Percentiles rank a stretch among this genome's conserved stretches.
phyloP scores from a whole-genome alignment of 2,329 filamentous ascomycete species.

The Ophiostoma montium region DNA sequence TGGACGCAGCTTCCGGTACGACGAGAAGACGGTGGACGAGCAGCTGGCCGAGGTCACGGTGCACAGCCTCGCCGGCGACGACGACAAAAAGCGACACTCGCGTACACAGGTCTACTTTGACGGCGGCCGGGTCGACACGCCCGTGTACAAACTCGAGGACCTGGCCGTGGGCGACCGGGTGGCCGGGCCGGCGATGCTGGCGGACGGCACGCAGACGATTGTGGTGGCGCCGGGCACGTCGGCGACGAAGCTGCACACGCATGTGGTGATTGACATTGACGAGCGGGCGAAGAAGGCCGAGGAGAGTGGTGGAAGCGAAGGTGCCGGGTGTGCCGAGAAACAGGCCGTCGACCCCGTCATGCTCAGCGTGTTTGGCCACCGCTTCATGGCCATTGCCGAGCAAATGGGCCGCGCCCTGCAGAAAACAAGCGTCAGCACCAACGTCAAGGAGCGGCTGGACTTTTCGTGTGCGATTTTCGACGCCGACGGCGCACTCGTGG shows the following conservation, averaged over 20 bases:
- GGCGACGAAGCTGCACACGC: slow-evolving; percentile 68
- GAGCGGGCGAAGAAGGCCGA: slow-evolving; percentile 15
- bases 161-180: slow-evolving; percentile 59
- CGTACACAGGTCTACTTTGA: slow-evolving; percentile 69
- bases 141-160: slow-evolving; percentile 68
- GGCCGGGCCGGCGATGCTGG: slow-evolving; percentile 70
- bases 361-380: slow-evolving; percentile 9
- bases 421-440: slow-evolving; percentile 9
- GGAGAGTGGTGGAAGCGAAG: slow-evolving; percentile 56
- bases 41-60: slow-evolving; percentile 59
- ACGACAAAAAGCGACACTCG: slow-evolving; percentile 42
- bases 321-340: too few relatives aligned
- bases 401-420: slow-evolving; percentile 10
- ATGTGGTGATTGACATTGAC: slow-evolving; percentile 76
- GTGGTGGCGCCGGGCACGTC: slow-evolving; percentile 68
- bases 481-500: slow-evolving; percentile 58
- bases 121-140: slow-evolving; percentile 60
- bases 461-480: slow-evolving; percentile 69
- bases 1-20: slow-evolving; percentile 69
- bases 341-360: slow-evolving; percentile 59
- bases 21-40: slow-evolving; percentile 70
- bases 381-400: slow-evolving; percentile 10
- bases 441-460: slow-evolving; percentile 10
- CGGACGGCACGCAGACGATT: slow-evolving; percentile 82
- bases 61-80: slow-evolving; percentile 36